Percentiles rank a stretch among this genome's conserved stretches.
Evolutionary conservation across 2,329 filamentous ascomycete genomes (phyloP).

Genomic region (Epichloe sibirici): DNA sequence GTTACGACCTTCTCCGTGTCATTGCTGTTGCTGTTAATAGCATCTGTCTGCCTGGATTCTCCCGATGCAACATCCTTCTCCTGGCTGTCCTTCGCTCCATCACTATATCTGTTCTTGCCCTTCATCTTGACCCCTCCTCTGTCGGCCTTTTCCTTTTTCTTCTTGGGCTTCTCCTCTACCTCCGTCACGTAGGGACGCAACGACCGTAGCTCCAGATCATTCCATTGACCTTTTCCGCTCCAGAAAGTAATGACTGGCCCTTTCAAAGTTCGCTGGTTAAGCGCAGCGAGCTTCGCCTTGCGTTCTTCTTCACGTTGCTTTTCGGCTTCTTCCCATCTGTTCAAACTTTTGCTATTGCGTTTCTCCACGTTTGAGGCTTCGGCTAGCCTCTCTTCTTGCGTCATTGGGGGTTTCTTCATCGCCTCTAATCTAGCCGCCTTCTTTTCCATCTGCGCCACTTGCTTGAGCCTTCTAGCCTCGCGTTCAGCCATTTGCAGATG

Average conservation of each 20-base stretch:
- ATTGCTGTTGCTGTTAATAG: constrained; percentile 8
- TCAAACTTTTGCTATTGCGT: constrained; percentile 79
- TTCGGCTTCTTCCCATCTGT: constrained; percentile 88
- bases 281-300: constrained; percentile 68
- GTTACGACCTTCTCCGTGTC: not conserved
- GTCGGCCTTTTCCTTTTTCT: constrained; percentile 34
- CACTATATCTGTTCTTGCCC: constrained; percentile 16
- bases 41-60: constrained; percentile 7
- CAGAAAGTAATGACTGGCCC: constrained; percentile 86
- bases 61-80: not conserved
- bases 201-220: constrained; percentile 60
- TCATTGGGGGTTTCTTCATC: constrained; percentile 68
- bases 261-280: constrained; percentile 75
- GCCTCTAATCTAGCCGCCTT: constrained; percentile 60
- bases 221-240: constrained; percentile 81
- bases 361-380: constrained; percentile 77
- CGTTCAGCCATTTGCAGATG: constrained; percentile 64
- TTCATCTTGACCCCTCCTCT: constrained; percentile 18
- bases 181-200: constrained; percentile 54
- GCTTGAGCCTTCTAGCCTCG: constrained; percentile 57
- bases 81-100: constrained; percentile 9
- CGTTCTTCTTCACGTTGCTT: constrained; percentile 78
- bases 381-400: constrained; percentile 71
- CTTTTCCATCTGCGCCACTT: constrained; percentile 54
- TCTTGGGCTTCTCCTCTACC: constrained; percentile 50